A percentile compares a stretch with the other conserved stretches of the same genome.
phyloP scores from a whole-genome alignment of 768 basidiomycete species.

The Rhizopogon vulgaris region DNA sequence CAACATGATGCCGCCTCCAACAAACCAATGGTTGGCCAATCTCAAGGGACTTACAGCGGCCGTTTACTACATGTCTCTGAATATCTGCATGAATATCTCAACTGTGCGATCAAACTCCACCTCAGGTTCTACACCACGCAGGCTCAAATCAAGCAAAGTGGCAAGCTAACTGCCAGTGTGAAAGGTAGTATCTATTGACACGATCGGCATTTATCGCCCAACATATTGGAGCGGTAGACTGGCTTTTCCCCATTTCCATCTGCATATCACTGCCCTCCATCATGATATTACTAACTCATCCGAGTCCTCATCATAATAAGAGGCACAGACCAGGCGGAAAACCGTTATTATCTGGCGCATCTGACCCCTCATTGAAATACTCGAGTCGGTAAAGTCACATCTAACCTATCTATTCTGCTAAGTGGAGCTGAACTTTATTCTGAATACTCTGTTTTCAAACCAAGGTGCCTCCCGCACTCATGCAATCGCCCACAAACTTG shows the following conservation, averaged over 20 bases:
- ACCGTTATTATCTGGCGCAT: not conserved
- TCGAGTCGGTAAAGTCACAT: not conserved
- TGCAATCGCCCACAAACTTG: constrained; percentile 46
- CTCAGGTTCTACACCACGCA: not conserved
- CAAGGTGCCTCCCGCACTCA: constrained; percentile 32
- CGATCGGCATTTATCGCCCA: no score
- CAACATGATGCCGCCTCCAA: no score
- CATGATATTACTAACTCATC: no score
- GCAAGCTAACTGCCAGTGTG: no score
- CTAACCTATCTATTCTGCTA: not conserved
- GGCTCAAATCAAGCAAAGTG: no score
- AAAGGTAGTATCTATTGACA: no score
- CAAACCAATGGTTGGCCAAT: not conserved
- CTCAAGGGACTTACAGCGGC: not conserved
- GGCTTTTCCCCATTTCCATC: no score
- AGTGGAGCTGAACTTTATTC: not conserved
- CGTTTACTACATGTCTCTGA: not conserved
- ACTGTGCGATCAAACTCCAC: not conserved
- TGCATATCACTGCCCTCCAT: no score
- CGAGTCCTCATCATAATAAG: no score
- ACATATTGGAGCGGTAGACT: no score
- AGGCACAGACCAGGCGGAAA: no score
- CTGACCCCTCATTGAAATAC: no score
- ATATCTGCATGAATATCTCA: not conserved
- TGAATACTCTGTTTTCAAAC: constrained; percentile 21